Percentiles rank a stretch among this genome's conserved stretches.
Evolutionary conservation across 495 filamentous ascomycete species (phyloP).

Genomic region (Massariosphaeria phaeospora): DNA sequence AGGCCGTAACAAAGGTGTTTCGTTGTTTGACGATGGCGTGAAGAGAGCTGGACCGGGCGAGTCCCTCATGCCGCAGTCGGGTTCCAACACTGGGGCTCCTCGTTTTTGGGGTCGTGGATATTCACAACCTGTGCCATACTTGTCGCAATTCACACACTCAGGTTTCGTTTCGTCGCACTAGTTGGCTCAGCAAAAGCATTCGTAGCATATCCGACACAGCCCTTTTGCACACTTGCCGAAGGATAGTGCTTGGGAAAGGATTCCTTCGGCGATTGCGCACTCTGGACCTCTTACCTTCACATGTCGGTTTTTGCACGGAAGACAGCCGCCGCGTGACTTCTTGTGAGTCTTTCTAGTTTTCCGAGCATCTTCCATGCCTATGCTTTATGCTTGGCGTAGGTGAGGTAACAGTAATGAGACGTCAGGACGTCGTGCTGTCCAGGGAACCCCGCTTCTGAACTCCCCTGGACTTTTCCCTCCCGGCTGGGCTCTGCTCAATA

Average conservation of each 20-base stretch:
- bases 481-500: too few relatives aligned
- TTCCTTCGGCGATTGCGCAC: neutral
- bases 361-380: too few relatives aligned
- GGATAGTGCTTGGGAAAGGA: neutral
- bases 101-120: conserved; percentile 11
- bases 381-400: too few relatives aligned
- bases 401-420: too few relatives aligned
- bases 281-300: conserved; percentile 14
- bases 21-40: conserved; percentile 20
- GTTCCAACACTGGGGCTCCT: neutral
- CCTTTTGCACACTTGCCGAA: too few relatives aligned
- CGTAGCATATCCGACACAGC: neutral
- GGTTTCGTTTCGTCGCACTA: conserved; percentile 27
- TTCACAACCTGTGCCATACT: conserved; percentile 19
- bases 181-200: neutral
- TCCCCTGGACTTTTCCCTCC: too few relatives aligned
- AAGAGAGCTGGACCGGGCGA: too few relatives aligned
- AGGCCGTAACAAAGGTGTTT: neutral
- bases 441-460: too few relatives aligned
- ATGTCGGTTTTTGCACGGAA: conserved; percentile 20
- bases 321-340: conserved; percentile 24
- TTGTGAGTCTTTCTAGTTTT: conserved; percentile 19
- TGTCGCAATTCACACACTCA: conserved; percentile 20
- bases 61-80: too few relatives aligned
- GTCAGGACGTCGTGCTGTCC: too few relatives aligned